Base-by-base conservation (phyloP, 2,329 filamentous ascomycete genomes). In the Trichophyton schoenleinii region DNA sequence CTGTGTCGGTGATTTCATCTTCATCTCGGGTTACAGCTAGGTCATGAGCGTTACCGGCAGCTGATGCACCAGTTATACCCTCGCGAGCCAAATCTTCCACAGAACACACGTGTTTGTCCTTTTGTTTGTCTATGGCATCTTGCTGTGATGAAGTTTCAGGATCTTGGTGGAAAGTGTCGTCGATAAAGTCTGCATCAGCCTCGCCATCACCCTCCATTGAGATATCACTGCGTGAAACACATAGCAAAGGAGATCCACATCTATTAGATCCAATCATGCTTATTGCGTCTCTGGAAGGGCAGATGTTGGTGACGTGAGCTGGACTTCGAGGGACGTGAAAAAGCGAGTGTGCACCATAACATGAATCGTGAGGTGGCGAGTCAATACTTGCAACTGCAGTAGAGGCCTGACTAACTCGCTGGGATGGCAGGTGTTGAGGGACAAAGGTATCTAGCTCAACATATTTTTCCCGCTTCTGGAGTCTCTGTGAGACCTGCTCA, bases 1-100 rank as follows among this genome's bases (percentile, higher is more conserved):
- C 91, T 11, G 94, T 99, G 76, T 99, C 94, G 2, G 87, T 95
- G 67, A 99, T 80, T 68, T 87, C 81, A 64, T 89, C 85, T 22
- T 78, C 72, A 7, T 28, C 57, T 18, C 68, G 60, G 55, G 63
- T 58, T n/a, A 49, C 6, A 20, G 22, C 42, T 2, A 42, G 22
- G 18, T 34, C 38, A 44, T 36, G 28, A 9, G 31, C 28, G 13
- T 55, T 28, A 7, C 2, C 18, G 9, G 31, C 4, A n/a, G 25
- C 34, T 15, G 52, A 20, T 15, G 49, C 6, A 8, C 20, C 52
- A 5, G 31, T 6, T n/a, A 18, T 13, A 44, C 9, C 34, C 34
- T 44, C 41, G 28, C 28, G 6, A 44, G 41, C 41, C 22, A 31
- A 15, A 34, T 55, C 31, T 15, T 55, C 52, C 22, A n/a, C 49